A percentile compares a stretch with the other conserved stretches of the same genome.
Evolutionary conservation across 306 rosid species (phyloP).

Genomic region (Betula pendula): DNA sequence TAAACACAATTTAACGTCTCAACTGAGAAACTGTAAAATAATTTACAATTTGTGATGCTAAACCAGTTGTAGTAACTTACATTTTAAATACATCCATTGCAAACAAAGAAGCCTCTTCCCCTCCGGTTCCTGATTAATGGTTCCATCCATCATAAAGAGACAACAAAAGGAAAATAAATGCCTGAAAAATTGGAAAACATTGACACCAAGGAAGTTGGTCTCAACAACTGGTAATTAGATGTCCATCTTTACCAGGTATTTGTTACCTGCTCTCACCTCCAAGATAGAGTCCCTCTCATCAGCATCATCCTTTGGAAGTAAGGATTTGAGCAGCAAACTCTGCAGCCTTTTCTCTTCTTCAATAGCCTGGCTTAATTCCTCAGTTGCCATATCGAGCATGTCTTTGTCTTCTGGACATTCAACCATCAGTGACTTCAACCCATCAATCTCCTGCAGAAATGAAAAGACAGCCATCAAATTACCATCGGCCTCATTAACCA

Average conservation of each 20-base stretch:
- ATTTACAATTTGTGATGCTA: slow-evolving; percentile 17
- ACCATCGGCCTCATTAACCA: background rate
- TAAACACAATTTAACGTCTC: slow-evolving; percentile 13
- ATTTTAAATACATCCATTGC: slow-evolving; percentile 92
- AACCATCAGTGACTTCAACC: slow-evolving; percentile 59
- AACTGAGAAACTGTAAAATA: slow-evolving; percentile 24
- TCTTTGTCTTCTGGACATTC: slow-evolving; percentile 82
- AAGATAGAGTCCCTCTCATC: slow-evolving; percentile 92
- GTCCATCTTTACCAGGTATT: slow-evolving; percentile 25
- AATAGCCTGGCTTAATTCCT: slow-evolving; percentile 60
- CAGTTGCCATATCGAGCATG: slow-evolving; percentile 77
- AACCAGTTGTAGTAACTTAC: slow-evolving; percentile 41
- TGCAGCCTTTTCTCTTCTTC: slow-evolving; percentile 65
- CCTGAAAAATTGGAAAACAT: background rate
- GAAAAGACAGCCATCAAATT: slow-evolving; percentile 17
- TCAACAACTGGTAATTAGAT: slow-evolving; percentile 2
- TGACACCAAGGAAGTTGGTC: background rate
- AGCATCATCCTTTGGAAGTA: slow-evolving; percentile 94
- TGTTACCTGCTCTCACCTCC: slow-evolving; percentile 95
- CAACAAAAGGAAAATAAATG: background rate
- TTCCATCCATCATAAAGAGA: slow-evolving; percentile 6
- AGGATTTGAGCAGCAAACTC: slow-evolving; percentile 57
- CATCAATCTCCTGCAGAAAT: slow-evolving; percentile 61
- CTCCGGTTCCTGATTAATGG: slow-evolving; percentile 68
- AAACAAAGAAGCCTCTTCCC: slow-evolving; percentile 93